Evolutionary conservation across 805 yeast species (phyloP).

Genomic region (Saturnispora saitoi): DNA sequence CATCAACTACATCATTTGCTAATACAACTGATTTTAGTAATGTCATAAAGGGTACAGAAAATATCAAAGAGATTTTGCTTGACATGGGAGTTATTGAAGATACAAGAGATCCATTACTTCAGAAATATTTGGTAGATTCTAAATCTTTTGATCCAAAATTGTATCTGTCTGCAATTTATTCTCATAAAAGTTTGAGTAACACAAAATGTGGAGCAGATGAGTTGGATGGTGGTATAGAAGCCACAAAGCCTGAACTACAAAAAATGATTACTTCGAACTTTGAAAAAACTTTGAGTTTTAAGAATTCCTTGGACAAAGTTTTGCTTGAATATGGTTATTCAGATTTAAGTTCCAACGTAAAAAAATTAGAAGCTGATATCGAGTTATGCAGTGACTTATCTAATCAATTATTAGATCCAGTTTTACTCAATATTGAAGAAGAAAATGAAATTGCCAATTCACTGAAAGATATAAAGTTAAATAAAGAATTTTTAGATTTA

Average conservation of each 20-base stretch:
- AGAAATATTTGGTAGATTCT: conserved; percentile 43
- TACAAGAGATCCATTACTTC: conserved; percentile 29
- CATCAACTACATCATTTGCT: neutral
- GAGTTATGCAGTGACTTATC: conserved; percentile 42
- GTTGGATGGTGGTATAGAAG: conserved; percentile 41
- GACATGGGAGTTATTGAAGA: conserved; percentile 34
- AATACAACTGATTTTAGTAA: conserved; percentile 27
- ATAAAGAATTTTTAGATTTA: conserved; percentile 46
- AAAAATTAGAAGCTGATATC: conserved; percentile 29
- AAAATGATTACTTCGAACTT: conserved; percentile 50
- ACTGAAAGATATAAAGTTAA: conserved; percentile 41
- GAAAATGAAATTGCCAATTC: conserved; percentile 43
- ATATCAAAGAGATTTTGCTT: conserved; percentile 34
- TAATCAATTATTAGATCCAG: conserved; percentile 49
- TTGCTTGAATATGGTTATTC: conserved; percentile 40
- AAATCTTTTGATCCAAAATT: conserved; percentile 50
- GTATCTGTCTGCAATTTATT: conserved; percentile 48
- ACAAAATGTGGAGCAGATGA: conserved; percentile 38
- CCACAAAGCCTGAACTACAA: conserved; percentile 42
- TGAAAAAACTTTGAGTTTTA: conserved; percentile 54
- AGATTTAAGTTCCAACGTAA: conserved; percentile 16
- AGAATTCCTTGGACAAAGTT: conserved; percentile 54
- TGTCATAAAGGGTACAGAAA: conserved; percentile 47
- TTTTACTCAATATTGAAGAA: conserved; percentile 41
- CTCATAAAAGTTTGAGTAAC: conserved; percentile 44